Percentiles rank a stretch among this genome's conserved stretches.
These are phyloP conservation scores for Microascus cirrosus DNA, from an alignment of 2,329 filamentous ascomycete genomes.

Conservation along the genomic window DNA sequence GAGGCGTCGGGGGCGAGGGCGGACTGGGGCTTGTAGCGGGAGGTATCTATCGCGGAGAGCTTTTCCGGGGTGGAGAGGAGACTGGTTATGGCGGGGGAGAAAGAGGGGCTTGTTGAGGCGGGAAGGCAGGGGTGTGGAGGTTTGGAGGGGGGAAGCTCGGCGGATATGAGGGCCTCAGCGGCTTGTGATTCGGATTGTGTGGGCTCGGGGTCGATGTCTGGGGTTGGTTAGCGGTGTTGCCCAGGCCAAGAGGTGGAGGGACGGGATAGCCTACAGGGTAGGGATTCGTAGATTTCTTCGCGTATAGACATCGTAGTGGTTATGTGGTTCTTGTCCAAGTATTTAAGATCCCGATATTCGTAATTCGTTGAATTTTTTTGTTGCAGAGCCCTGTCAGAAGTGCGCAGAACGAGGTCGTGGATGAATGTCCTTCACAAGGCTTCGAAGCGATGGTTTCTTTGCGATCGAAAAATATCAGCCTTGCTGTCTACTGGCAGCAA, in stretches of 20 bases:
- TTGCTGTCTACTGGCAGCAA: not conserved
- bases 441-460: not conserved
- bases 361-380: not conserved
- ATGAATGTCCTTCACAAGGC: not conserved
- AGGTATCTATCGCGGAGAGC: slow-evolving; percentile 57
- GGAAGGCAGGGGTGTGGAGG: slow-evolving; percentile 44
- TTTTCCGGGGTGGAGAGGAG: slow-evolving; percentile 47
- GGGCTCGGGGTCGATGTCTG: slow-evolving; percentile 74
- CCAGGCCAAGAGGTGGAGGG: slow-evolving; percentile 8
- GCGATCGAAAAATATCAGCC: not conserved
- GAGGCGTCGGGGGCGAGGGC: slow-evolving; percentile 14
- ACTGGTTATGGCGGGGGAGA: slow-evolving; percentile 52
- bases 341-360: not conserved
- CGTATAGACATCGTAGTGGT: slow-evolving; percentile 14
- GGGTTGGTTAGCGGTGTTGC: not conserved
- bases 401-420: not conserved
- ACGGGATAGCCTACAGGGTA: slow-evolving; percentile 54
- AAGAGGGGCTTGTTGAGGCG: slow-evolving; percentile 36
- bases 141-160: slow-evolving; percentile 42
- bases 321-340: too few relatives aligned
- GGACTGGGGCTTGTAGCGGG: slow-evolving; percentile 72
- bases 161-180: slow-evolving; percentile 58
- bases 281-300: slow-evolving; percentile 56
- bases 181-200: slow-evolving; percentile 50
- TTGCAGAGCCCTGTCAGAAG: not conserved